phyloP scores from a whole-genome alignment of 2,329 filamentous ascomycete species.

The Diaporthe citri region DNA sequence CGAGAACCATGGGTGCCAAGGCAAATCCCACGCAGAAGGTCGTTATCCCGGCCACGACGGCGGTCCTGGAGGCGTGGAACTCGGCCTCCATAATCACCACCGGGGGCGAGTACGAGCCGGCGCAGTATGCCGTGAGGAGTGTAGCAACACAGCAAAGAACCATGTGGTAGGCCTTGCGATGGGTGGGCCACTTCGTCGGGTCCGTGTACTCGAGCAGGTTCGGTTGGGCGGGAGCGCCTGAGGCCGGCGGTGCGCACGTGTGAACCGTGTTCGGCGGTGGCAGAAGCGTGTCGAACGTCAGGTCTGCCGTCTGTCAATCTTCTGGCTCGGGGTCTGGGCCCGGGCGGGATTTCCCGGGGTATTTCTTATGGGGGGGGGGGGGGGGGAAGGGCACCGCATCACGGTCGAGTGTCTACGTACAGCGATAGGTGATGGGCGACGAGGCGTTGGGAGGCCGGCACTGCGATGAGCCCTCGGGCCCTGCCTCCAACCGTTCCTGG shows the following conservation, averaged over 20 bases:
- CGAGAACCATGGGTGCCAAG: constrained; percentile 87
- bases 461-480: not conserved
- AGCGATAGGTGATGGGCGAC: constrained; percentile 63
- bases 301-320: constrained; percentile 48
- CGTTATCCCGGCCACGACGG: constrained; percentile 81
- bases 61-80: constrained; percentile 75
- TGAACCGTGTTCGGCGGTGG: constrained; percentile 56
- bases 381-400: not conserved
- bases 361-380: not conserved
- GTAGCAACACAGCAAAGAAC: constrained; percentile 83
- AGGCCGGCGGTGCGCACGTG: constrained; percentile 43
- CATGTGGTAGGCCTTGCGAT: constrained; percentile 78
- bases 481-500: not conserved
- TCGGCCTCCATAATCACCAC: constrained; percentile 73
- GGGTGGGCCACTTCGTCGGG: constrained; percentile 79
- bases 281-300: constrained; percentile 72
- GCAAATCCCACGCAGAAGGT: constrained; percentile 86
- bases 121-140: constrained; percentile 81
- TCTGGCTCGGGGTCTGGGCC: not conserved
- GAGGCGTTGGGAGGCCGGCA: constrained; percentile 13
- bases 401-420: constrained; percentile 9
- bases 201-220: constrained; percentile 76
- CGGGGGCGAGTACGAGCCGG: constrained; percentile 83
- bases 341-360: not conserved
- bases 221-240: constrained; percentile 68